A percentile compares a stretch with the other conserved stretches of the same genome.
Evolutionary conservation across 2,329 filamentous ascomycete species (phyloP).

Genomic region (Myotisia sp.): DNA sequence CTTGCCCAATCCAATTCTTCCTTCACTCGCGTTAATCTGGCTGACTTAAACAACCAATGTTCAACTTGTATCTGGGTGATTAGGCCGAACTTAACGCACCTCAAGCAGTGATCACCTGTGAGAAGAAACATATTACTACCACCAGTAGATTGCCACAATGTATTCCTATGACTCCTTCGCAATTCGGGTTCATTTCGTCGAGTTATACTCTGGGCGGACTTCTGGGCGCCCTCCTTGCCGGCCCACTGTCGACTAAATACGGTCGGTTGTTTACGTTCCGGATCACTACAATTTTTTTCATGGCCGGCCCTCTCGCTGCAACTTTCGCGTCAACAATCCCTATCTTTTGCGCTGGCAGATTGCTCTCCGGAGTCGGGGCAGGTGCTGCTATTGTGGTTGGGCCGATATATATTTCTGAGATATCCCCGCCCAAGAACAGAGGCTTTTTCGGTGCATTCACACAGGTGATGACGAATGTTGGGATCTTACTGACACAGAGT

Average conservation of each 20-base stretch:
- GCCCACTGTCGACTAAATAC: conserved; percentile 60
- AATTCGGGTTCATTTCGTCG: conserved; percentile 77
- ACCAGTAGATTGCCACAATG: conserved; percentile 46
- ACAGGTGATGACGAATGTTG: conserved; percentile 84
- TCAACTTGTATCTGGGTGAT: no score
- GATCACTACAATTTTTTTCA: conserved; percentile 60
- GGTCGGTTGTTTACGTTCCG: conserved; percentile 67
- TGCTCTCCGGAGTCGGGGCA: conserved; percentile 69
- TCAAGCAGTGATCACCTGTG: conserved; percentile 83
- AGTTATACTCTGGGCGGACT: conserved; percentile 85
- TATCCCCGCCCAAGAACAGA: conserved; percentile 58
- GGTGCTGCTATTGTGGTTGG: conserved; percentile 86
- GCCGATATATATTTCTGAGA: conserved; percentile 85
- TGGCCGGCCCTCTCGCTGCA: conserved; percentile 61
- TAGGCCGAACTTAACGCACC: conserved; percentile 92
- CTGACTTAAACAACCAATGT: conserved; percentile 1
- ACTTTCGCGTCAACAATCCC: conserved; percentile 54
- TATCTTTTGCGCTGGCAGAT: conserved; percentile 56
- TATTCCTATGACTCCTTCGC: conserved; percentile 69
- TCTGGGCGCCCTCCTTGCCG: conserved; percentile 63
- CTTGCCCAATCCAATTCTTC: neutral
- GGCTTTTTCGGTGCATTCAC: conserved; percentile 73
- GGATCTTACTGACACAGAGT: conserved; percentile 69
- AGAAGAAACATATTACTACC: conserved; percentile 41
- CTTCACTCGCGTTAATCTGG: neutral